Percentiles rank a stretch among this genome's conserved stretches.
These are phyloP conservation scores for Nannochloris sp. DNA, from an alignment of 139 green algal species.

Conservation along the genomic window DNA sequence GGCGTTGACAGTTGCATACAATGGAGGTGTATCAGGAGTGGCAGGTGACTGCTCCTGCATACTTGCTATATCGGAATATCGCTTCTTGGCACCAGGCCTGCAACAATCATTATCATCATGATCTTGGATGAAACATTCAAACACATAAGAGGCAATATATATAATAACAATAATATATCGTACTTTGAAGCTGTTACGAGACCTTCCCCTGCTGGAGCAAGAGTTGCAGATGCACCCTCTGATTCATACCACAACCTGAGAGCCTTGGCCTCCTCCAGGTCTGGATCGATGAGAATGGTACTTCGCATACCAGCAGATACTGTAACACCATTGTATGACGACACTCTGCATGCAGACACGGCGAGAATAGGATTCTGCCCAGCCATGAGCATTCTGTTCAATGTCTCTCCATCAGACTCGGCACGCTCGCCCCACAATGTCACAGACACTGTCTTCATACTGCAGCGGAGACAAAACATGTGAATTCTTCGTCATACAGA, in stretches of 20 bases:
- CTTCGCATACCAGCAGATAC: slow-evolving; percentile 38
- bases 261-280: slow-evolving; percentile 24
- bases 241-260: slow-evolving; percentile 53
- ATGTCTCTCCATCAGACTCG: slow-evolving; percentile 12
- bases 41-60: slow-evolving; percentile 5
- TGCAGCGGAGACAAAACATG: slow-evolving; percentile 10
- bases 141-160: background rate
- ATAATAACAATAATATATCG: background rate
- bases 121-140: slow-evolving; percentile 15
- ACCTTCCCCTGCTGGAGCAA: slow-evolving; percentile 45
- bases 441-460: slow-evolving; percentile 52
- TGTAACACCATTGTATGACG: slow-evolving; percentile 62
- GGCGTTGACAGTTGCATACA: slow-evolving; percentile 13
- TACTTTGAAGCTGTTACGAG: slow-evolving; percentile 20
- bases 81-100: background rate
- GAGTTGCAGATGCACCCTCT: slow-evolving; percentile 26
- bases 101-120: slow-evolving; percentile 12
- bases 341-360: slow-evolving; percentile 44
- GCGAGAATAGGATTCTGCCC: slow-evolving; percentile 19
- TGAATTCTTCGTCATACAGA: too few relatives aligned
- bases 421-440: slow-evolving; percentile 64
- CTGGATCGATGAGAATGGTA: slow-evolving; percentile 45
- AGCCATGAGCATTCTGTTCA: slow-evolving; percentile 36
- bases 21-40: slow-evolving; percentile 6
- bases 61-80: background rate